phyloP scores from a whole-genome alignment of 768 basidiomycete species.

The Phanerochaete sordida region DNA sequence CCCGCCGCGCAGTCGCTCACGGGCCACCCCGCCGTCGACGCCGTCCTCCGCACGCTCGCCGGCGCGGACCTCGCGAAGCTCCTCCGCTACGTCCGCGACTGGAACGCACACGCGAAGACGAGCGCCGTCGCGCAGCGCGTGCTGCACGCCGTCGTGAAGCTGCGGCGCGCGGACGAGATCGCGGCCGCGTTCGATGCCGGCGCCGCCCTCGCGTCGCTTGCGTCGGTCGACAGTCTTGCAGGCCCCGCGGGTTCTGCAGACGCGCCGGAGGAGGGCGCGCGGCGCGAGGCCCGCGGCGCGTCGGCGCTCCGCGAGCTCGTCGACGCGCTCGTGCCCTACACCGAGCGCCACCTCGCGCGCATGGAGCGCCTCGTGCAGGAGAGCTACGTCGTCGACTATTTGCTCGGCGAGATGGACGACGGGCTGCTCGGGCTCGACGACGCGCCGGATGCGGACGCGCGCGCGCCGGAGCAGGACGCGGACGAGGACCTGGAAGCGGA shows the following conservation, averaged over 20 bases:
- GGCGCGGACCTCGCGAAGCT: slow-evolving; percentile 76
- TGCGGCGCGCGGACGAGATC: slow-evolving; percentile 72
- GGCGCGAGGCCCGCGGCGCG: slow-evolving; percentile 14
- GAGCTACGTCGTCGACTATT: slow-evolving; percentile 91
- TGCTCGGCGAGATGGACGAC: slow-evolving; percentile 84
- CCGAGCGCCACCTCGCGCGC: slow-evolving; percentile 85
- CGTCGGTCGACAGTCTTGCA: too few relatives aligned
- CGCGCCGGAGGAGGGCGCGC: slow-evolving; percentile 5
- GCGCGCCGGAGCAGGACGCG: neutral
- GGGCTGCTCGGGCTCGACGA: slow-evolving; percentile 51
- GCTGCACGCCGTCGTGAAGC: slow-evolving; percentile 76
- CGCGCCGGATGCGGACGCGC: slow-evolving; percentile 33
- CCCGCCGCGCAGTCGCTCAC: slow-evolving; percentile 43
- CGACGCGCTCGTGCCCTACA: slow-evolving; percentile 88
- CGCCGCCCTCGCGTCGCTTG: slow-evolving; percentile 13
- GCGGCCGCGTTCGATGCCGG: slow-evolving; percentile 52
- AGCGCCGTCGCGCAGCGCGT: slow-evolving; percentile 82
- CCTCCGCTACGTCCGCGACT: slow-evolving; percentile 78
- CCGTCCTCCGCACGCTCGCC: slow-evolving; percentile 71
- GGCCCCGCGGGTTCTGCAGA: slow-evolving; percentile 23
- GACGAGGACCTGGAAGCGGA: neutral
- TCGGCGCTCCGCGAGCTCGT: slow-evolving; percentile 65
- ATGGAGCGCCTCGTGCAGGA: slow-evolving; percentile 89
- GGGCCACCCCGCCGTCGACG: slow-evolving; percentile 72
- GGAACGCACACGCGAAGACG: slow-evolving; percentile 95